Percentiles rank a stretch among this genome's conserved stretches.
Evolutionary conservation across 1,139 yeast genomes (phyloP).

Genomic region (Candida neerlandica): DNA sequence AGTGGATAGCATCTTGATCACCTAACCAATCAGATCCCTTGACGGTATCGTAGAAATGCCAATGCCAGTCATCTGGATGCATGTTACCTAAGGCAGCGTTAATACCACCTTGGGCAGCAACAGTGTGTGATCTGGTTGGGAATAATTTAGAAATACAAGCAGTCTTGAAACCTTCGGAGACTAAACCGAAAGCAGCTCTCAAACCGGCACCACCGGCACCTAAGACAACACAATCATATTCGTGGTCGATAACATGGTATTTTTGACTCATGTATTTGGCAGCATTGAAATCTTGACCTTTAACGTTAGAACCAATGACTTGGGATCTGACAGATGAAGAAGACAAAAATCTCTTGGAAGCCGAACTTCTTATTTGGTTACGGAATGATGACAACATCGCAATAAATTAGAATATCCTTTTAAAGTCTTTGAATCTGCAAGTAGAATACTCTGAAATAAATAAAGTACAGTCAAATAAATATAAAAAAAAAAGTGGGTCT

Average conservation of each 20-base stretch:
- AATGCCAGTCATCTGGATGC: constrained; percentile 98
- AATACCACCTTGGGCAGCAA: constrained; percentile 99
- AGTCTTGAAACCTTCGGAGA: constrained; percentile 95
- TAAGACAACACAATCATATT: constrained; percentile 95
- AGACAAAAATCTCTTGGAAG: constrained; percentile 27
- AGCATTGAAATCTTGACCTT: constrained; percentile 54
- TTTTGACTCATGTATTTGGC: constrained; percentile 64
- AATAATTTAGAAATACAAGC: constrained; percentile 96
- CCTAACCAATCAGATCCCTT: constrained; percentile 99
- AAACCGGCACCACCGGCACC: constrained; percentile 99
- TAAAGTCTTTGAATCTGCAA: not conserved
- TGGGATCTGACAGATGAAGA: constrained; percentile 32
- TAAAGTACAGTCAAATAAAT: constrained; percentile 1
- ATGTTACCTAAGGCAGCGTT: constrained; percentile 97
- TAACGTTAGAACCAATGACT: constrained; percentile 47
- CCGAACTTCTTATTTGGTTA: constrained; percentile 12
- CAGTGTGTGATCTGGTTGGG: constrained; percentile 98
- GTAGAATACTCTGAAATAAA: not conserved
- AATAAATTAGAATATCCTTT: not conserved
- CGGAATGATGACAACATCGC: constrained; percentile 18
- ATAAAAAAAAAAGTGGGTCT: not conserved
- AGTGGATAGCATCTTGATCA: constrained; percentile 98
- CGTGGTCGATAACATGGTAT: constrained; percentile 93
- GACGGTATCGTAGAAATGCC: constrained; percentile 99
- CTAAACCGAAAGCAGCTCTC: constrained; percentile 97